Evolutionary conservation across 495 filamentous ascomycete genomes (phyloP).

Genomic region (Lophium mytilinum): DNA sequence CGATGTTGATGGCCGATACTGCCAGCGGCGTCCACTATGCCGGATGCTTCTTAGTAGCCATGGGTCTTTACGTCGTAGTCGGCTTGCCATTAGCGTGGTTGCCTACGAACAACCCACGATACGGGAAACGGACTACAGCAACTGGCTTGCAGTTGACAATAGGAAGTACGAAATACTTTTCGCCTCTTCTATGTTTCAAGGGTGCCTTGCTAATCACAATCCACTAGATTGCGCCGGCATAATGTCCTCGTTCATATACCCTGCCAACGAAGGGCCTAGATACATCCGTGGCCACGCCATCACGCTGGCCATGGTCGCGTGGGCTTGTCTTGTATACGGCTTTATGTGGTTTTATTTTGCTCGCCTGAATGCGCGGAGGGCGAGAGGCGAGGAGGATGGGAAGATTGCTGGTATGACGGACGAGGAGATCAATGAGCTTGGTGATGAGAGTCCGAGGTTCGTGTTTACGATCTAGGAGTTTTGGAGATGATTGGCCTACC

Average conservation of each 20-base stretch:
- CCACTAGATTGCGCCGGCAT: too few species aligned
- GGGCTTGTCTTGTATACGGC: constrained; percentile 40
- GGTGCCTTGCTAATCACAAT: too few species aligned
- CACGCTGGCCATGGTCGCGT: constrained; percentile 45
- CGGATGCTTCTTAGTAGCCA: constrained; percentile 61
- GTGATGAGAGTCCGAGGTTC: constrained; percentile 59
- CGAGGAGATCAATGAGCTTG: constrained; percentile 59
- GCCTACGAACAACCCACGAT: constrained; percentile 51
- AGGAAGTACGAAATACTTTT: constrained; percentile 41
- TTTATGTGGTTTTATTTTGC: constrained; percentile 50
- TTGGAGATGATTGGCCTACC: too few species aligned
- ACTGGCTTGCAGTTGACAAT: constrained; percentile 62
- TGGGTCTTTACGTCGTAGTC: constrained; percentile 62
- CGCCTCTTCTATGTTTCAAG: too few species aligned
- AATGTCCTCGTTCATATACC: constrained; percentile 13
- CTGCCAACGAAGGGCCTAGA: constrained; percentile 36
- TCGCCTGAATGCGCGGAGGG: constrained; percentile 48
- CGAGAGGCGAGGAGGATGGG: constrained; percentile 44
- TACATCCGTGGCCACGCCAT: constrained; percentile 49
- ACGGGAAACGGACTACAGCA: constrained; percentile 64
- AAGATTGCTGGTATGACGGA: constrained; percentile 50
- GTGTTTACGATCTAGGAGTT: constrained; percentile 37
- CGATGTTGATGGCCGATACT: constrained; percentile 51
- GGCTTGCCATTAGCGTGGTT: constrained; percentile 65
- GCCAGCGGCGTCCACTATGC: constrained; percentile 58